phyloP scores from a whole-genome alignment of 148 eudicot genomes.

The Limonium bicolor region DNA sequence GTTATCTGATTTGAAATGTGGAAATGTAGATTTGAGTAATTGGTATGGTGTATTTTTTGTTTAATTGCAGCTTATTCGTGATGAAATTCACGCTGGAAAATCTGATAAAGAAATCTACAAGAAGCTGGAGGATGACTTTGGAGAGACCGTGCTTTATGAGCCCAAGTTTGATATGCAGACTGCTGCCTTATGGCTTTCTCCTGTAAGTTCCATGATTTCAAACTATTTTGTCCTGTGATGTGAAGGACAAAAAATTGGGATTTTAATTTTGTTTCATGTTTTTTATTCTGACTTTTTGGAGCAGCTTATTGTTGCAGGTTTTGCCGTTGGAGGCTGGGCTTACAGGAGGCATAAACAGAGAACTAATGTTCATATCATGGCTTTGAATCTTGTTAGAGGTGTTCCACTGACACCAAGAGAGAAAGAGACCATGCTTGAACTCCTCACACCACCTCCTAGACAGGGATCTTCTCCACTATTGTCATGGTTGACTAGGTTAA shows the following conservation, averaged over 20 bases:
- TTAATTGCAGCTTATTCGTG: slow-evolving; percentile 69
- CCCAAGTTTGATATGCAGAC: slow-evolving; percentile 95
- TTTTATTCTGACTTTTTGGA: slow-evolving; percentile 3
- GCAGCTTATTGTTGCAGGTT: slow-evolving; percentile 76
- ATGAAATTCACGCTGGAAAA: slow-evolving; percentile 82
- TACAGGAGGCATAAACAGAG: slow-evolving; percentile 66
- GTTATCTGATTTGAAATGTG: too few species aligned
- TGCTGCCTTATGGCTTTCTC: slow-evolving; percentile 88
- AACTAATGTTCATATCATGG: slow-evolving; percentile 88
- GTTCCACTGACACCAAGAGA: slow-evolving; percentile 75
- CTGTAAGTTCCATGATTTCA: slow-evolving; percentile 31
- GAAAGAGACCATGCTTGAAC: slow-evolving; percentile 74
- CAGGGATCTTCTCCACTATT: too few species aligned
- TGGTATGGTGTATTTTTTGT: not conserved
- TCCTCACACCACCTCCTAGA: slow-evolving; percentile 79
- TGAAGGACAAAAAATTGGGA: too few species aligned
- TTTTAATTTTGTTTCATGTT: slow-evolving; percentile 1
- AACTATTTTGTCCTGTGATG: not conserved
- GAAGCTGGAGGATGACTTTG: slow-evolving; percentile 84
- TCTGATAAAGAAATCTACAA: slow-evolving; percentile 74
- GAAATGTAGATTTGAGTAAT: too few species aligned
- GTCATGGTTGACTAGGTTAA: too few species aligned
- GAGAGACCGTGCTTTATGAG: slow-evolving; percentile 76
- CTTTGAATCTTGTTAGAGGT: slow-evolving; percentile 78
- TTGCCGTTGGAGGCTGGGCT: slow-evolving; percentile 76